These are phyloP conservation scores for Lanmaoa rubissima DNA, from an alignment of 768 basidiomycete species.

Conservation along the genomic window DNA sequence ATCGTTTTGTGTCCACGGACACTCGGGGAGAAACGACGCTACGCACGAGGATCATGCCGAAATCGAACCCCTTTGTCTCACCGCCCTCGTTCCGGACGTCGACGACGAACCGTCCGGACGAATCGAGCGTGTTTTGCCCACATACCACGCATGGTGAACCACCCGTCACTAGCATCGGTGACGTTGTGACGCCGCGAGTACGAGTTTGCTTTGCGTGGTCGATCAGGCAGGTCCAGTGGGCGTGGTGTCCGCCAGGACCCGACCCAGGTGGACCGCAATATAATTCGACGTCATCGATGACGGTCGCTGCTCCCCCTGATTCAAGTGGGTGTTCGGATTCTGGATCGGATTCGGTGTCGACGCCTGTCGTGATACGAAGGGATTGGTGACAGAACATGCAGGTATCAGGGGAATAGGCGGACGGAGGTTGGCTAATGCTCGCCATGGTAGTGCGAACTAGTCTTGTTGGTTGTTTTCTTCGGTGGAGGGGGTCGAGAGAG, in stretches of 20 bases:
- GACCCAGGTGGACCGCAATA: slow-evolving; percentile 22
- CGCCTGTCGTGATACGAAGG: slow-evolving; percentile 12
- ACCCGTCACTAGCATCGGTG: neutral
- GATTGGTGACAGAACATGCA: slow-evolving; percentile 25
- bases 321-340: neutral
- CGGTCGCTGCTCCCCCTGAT: slow-evolving; percentile 2
- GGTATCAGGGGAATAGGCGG: slow-evolving; percentile 20
- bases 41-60: slow-evolving; percentile 28
- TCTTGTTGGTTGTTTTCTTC: neutral
- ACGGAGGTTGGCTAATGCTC: slow-evolving; percentile 1
- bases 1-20: neutral
- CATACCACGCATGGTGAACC: slow-evolving; percentile 14
- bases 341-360: slow-evolving; percentile 5
- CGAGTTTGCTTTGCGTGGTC: slow-evolving; percentile 14
- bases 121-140: slow-evolving; percentile 14
- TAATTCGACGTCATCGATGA: slow-evolving; percentile 26
- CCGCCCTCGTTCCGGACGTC: slow-evolving; percentile 30
- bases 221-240: slow-evolving; percentile 29
- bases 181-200: neutral
- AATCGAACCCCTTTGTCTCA: slow-evolving; percentile 25
- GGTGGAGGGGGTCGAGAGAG: neutral
- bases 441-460: neutral
- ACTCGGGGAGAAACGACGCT: neutral
- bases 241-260: slow-evolving; percentile 22
- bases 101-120: slow-evolving; percentile 21